A percentile compares a stretch with the other conserved stretches of the same genome.
phyloP scores from a whole-genome alignment of 495 filamentous ascomycete genomes.

The Daldinia grandis region DNA sequence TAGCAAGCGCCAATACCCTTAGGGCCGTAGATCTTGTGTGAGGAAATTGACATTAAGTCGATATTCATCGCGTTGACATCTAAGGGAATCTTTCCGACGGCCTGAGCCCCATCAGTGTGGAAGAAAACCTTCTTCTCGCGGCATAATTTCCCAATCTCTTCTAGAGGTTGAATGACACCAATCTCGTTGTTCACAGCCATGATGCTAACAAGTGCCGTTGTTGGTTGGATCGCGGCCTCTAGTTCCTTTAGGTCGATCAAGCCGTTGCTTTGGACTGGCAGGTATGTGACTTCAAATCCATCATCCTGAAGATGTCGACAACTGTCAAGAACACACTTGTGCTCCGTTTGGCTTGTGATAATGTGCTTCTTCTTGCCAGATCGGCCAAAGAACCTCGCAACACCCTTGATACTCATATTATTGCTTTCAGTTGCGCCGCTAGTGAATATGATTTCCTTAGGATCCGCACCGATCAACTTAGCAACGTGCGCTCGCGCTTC shows the following conservation, averaged over 20 bases:
- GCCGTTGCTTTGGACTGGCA: conserved; percentile 86
- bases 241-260: conserved; percentile 84
- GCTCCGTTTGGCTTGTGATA: conserved; percentile 95
- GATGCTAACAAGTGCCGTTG: conserved; percentile 91
- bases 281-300: conserved; percentile 93
- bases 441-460: conserved; percentile 99
- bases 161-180: conserved; percentile 94
- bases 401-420: conserved; percentile 99
- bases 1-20: conserved; percentile 98
- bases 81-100: conserved; percentile 95
- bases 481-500: conserved; percentile 85
- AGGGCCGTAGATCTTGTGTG: conserved; percentile 98
- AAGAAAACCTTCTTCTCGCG: conserved; percentile 94
- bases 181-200: conserved; percentile 99
- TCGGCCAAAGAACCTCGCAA: conserved; percentile 91
- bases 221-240: conserved; percentile 89
- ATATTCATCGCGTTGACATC: conserved; percentile 98
- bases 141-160: conserved; percentile 92
- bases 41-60: conserved; percentile 98
- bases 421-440: conserved; percentile 98
- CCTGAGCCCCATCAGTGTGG: conserved; percentile 97
- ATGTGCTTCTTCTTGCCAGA: conserved; percentile 98
- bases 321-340: conserved; percentile 98
- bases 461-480: conserved; percentile 86
- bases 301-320: conserved; percentile 96